Base-by-base conservation (phyloP, 2,329 filamentous ascomycete genomes). In the Trichophyton mentagrophytes region DNA sequence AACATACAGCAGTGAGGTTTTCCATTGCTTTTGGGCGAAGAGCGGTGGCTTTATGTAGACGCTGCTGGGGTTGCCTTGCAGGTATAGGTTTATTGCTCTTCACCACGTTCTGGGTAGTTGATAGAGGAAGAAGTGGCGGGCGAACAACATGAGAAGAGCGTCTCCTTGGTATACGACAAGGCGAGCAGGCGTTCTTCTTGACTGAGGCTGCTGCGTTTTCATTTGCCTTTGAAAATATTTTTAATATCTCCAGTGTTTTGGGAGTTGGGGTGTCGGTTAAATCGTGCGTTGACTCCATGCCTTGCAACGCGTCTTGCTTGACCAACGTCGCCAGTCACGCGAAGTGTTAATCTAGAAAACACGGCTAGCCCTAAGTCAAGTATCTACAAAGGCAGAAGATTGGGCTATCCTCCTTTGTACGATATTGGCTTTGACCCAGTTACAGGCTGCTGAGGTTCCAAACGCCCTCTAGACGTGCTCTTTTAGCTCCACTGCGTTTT, bases 401-500 rank as follows among this genome's bases (percentile, higher is more conserved):
- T 17, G 22, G n/a, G 9, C 25, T 49, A 4, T 11, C 8, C 7
- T 25, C 25, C 20, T 49, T 15, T 49, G 20, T 47, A 20, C 3
- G 33, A 38, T 38, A 38, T 44, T 17, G 40, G 4, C 7, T n/a
- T 44, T 17, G 15, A 1, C 40, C 17, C 6, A 5, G 7, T 27
- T 30, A 22, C 11, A 49, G 2, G 46, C 4, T 22, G 2, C 11
- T 11, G 13, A 13, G 8, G 11, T 22, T 27, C 49, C 27, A 27
- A 30, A 8, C 27, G 3, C 20, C 8, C 36, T 60, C 27, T 60
- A 66, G 27, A 66, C 63, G 59, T 65, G 64, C 38, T 66, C 63
- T 33, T 36, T 61, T 42, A 64, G 46, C 40, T 60, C 58, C 33
- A 68, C 66, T n/a, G 69, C 65, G 11, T 60, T 62, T 33, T 64